phyloP scores from a whole-genome alignment of 371 early-diverging fungal species.

The Umbelopsis sp. region DNA sequence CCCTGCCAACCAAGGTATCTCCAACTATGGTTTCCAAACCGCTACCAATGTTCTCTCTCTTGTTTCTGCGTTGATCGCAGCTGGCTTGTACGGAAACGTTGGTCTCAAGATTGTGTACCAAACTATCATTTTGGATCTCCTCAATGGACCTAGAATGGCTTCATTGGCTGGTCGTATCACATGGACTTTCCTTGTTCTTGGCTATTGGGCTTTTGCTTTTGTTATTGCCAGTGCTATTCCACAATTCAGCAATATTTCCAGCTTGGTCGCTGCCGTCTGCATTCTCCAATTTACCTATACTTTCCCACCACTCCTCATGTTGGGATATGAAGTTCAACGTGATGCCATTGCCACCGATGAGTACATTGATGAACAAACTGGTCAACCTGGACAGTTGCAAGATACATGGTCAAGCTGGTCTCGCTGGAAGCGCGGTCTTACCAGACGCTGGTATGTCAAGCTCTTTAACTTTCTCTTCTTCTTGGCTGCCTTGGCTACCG shows the following conservation, averaged over 20 bases:
- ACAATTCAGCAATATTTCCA: conserved; percentile 8
- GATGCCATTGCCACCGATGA: neutral
- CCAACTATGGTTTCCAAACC: neutral
- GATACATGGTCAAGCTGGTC: neutral
- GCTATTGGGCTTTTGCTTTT: conserved; percentile 8
- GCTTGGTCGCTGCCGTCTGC: conserved; percentile 8
- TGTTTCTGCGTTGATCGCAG: conserved; percentile 16
- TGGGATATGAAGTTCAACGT: neutral
- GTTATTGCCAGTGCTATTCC: conserved; percentile 12
- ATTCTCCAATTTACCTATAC: conserved; percentile 14
- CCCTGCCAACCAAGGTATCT: conserved; percentile 14
- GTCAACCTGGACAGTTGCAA: neutral
- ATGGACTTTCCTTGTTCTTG: conserved; percentile 1
- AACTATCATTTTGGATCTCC: neutral
- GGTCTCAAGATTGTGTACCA: conserved; percentile 4
- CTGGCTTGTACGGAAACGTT: conserved; percentile 14
- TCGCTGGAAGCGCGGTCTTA: neutral
- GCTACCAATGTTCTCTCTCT: neutral
- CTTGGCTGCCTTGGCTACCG: conserved; percentile 12
- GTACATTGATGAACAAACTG: neutral
- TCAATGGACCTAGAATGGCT: neutral
- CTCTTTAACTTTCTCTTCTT: conserved; percentile 9
- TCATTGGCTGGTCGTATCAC: neutral
- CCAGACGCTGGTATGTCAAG: conserved; percentile 7
- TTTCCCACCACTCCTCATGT: conserved; percentile 10